Evolutionary conservation across 1,139 yeast species (phyloP).

Genomic region (Protomyces lactucae-debilis): DNA sequence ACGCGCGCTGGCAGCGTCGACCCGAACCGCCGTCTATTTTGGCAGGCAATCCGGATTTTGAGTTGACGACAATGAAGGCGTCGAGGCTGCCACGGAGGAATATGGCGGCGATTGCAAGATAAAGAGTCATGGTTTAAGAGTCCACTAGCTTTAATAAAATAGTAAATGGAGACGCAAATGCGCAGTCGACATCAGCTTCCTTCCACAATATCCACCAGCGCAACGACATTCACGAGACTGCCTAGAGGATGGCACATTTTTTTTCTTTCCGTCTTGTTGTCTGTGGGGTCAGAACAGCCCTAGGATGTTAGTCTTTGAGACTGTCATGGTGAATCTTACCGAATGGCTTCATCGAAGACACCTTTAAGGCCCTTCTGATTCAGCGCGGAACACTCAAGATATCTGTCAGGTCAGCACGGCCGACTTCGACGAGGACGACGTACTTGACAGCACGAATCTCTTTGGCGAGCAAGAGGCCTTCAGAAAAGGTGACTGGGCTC

Average conservation of each 20-base stretch:
- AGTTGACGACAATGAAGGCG: constrained; percentile 1
- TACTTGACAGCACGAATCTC: constrained; percentile 64
- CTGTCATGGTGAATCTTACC: constrained; percentile 43
- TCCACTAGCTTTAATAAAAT: too few relatives aligned
- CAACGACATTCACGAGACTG: background rate
- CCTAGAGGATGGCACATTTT: constrained; percentile 39
- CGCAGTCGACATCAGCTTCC: too few relatives aligned
- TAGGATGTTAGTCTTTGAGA: background rate
- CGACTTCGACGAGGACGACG: background rate
- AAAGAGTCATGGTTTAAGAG: too few relatives aligned
- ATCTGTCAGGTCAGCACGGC: constrained; percentile 35
- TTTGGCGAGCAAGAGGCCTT: constrained; percentile 64
- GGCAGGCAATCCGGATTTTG: constrained; percentile 25
- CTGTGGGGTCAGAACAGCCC: constrained; percentile 25
- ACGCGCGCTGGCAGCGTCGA: constrained; percentile 5
- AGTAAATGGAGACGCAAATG: too few relatives aligned
- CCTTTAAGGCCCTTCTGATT: constrained; percentile 69
- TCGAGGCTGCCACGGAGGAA: constrained; percentile 6
- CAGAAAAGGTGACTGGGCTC: constrained; percentile 57
- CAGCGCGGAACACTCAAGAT: constrained; percentile 90
- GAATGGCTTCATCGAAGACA: constrained; percentile 75
- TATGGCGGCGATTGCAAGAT: background rate
- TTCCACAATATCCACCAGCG: background rate
- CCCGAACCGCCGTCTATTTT: constrained; percentile 9
- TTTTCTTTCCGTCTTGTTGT: constrained; percentile 38